Evolutionary conservation across 208 protist genomes (phyloP).

Genomic region (Leishmania turanica): DNA sequence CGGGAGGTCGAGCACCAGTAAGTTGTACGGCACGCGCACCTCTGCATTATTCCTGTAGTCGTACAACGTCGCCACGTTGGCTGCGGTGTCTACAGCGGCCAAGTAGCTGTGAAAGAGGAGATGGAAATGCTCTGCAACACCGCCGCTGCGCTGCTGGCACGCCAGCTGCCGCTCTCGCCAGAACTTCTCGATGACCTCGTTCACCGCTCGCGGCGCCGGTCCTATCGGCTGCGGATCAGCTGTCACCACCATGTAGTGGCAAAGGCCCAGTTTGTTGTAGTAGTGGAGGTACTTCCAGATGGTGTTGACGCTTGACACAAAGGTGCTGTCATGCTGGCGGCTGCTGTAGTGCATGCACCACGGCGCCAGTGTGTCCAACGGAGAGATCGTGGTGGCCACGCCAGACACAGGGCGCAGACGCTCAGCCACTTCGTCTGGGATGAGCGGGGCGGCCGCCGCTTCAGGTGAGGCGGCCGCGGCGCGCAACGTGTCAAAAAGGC

Average conservation of each 20-base stretch:
- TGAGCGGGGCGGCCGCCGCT: neutral
- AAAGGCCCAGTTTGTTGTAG: conserved; percentile 69
- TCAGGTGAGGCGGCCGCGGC: neutral
- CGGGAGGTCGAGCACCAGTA: conserved; percentile 82
- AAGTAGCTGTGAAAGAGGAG: conserved; percentile 55
- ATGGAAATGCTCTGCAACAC: conserved; percentile 28
- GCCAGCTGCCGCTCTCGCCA: conserved; percentile 54
- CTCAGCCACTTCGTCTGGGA: conserved; percentile 18
- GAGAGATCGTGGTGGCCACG: neutral
- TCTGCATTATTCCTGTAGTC: conserved; percentile 61
- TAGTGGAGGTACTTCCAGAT: conserved; percentile 78
- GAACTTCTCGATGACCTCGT: conserved; percentile 46
- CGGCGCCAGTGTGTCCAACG: conserved; percentile 8
- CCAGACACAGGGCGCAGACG: conserved; percentile 1
- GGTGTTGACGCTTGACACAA: conserved; percentile 79
- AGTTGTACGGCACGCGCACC: conserved; percentile 50
- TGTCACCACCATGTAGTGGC: conserved; percentile 56
- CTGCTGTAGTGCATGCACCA: conserved; percentile 40
- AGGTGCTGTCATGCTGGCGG: conserved; percentile 82
- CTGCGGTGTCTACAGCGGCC: conserved; percentile 42
- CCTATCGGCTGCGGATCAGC: conserved; percentile 69
- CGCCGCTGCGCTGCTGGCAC: conserved; percentile 7
- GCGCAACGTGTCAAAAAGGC: neutral
- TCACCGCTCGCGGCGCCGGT: conserved; percentile 51
- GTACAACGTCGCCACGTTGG: conserved; percentile 65